These are phyloP conservation scores for Phragmites australis DNA, from an alignment of 176 grass and related monocot genomes.

Conservation along the genomic window DNA sequence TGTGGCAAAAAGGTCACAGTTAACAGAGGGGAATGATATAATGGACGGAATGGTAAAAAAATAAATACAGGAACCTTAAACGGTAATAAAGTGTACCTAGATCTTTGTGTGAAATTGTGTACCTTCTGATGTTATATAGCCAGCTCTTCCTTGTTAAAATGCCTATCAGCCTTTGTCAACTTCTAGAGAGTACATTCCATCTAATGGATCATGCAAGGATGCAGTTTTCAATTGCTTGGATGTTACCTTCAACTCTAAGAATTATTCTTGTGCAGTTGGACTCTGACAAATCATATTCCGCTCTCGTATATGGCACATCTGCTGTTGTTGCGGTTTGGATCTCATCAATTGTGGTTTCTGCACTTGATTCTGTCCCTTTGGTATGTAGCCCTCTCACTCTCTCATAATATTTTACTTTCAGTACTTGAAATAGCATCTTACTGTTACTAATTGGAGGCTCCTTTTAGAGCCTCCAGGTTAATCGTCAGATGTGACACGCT, in stretches of 20 bases:
- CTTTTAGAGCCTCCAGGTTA: too few relatives aligned
- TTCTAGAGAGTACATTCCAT: neutral
- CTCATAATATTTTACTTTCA: neutral
- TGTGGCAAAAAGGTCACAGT: neutral
- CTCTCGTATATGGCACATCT: slow-evolving; percentile 62
- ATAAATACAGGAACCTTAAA: neutral
- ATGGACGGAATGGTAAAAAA: neutral
- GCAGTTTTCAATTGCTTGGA: neutral
- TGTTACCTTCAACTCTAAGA: neutral
- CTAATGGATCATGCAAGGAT: neutral
- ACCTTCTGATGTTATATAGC: neutral
- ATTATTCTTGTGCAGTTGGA: slow-evolving; percentile 60
- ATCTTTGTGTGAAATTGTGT: neutral
- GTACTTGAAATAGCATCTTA: neutral
- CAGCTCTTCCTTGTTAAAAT: neutral
- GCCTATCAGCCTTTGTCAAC: neutral
- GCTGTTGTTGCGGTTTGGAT: slow-evolving; percentile 62
- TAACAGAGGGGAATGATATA: neutral
- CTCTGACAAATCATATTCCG: slow-evolving; percentile 51
- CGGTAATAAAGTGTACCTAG: neutral
- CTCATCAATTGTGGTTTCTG: slow-evolving; percentile 69
- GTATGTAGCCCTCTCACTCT: slow-evolving; percentile 35
- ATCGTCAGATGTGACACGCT: too few relatives aligned
- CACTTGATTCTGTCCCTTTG: slow-evolving; percentile 73
- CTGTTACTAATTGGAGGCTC: too few relatives aligned